A percentile compares a stretch with the other conserved stretches of the same genome.
Evolutionary conservation across 2,329 filamentous ascomycete species (phyloP).

Genomic region (Colletotrichum noveboracense): DNA sequence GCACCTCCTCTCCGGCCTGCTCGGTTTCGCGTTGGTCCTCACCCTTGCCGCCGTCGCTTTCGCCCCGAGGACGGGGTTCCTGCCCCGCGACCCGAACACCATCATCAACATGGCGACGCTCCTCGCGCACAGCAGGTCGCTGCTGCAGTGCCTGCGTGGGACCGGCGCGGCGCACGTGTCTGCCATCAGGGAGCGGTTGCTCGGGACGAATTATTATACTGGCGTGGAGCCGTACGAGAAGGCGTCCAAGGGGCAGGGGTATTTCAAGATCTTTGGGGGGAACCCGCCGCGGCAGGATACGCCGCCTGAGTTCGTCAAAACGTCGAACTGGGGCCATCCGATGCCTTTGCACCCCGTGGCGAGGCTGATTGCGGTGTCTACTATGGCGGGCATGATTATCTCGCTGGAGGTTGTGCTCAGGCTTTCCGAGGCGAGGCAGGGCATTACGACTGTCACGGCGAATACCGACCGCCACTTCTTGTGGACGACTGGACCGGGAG

Average conservation of each 20-base stretch:
- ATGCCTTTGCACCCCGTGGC: conserved; percentile 31
- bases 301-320: conserved; percentile 20
- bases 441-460: conserved; percentile 31
- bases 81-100: conserved; percentile 38
- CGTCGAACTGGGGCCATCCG: conserved; percentile 33
- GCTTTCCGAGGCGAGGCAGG: conserved; percentile 31
- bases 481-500: conserved; percentile 38
- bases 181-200: conserved; percentile 31
- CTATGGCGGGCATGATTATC: conserved; percentile 35
- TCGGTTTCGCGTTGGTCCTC: conserved; percentile 31
- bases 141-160: conserved; percentile 38
- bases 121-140: conserved; percentile 37
- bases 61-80: conserved; percentile 35
- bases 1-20: conserved; percentile 33
- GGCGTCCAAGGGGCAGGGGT: conserved; percentile 24
- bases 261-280: conserved; percentile 28
- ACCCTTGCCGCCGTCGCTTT: conserved; percentile 24
- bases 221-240: conserved; percentile 41
- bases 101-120: conserved; percentile 40
- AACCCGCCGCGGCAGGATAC: conserved; percentile 10
- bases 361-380: conserved; percentile 29
- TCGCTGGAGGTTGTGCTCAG: conserved; percentile 38
- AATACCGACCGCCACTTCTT: conserved; percentile 34
- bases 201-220: conserved; percentile 32
- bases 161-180: conserved; percentile 35